These are phyloP conservation scores for Fusarium sp. DNA, from an alignment of 2,329 filamentous ascomycete species.

Conservation along the genomic window DNA sequence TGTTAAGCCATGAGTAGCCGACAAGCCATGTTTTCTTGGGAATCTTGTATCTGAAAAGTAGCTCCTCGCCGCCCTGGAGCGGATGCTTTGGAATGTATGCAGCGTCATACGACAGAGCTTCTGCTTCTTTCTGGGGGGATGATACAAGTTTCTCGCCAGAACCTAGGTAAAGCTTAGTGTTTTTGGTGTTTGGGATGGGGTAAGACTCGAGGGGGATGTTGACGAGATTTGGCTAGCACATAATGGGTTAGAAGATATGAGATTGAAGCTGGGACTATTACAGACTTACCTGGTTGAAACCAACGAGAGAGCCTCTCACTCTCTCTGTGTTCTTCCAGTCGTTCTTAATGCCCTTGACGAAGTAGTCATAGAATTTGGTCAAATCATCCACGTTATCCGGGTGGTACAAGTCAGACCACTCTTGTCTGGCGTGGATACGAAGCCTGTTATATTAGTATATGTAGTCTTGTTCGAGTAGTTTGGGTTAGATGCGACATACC, in stretches of 20 bases:
- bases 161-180: neutral
- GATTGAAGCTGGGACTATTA: accelerated
- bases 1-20: neutral
- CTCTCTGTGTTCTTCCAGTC: slow-evolving; percentile 4
- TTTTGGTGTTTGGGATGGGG: neutral
- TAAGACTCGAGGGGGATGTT: slow-evolving; percentile 4
- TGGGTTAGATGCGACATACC: neutral
- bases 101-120: neutral
- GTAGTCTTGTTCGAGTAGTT: too few relatives aligned
- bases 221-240: neutral
- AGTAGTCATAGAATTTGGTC: slow-evolving; percentile 5
- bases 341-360: neutral
- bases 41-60: neutral
- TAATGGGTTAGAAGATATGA: neutral
- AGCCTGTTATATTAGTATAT: neutral
- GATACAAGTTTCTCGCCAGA: neutral
- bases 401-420: slow-evolving; percentile 9
- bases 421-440: slow-evolving; percentile 4
- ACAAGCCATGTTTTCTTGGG: slow-evolving; percentile 5
- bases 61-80: neutral
- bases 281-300: neutral
- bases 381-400: slow-evolving; percentile 4
- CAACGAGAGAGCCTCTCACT: neutral
- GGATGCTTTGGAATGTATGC: neutral
- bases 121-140: accelerated